Base-by-base conservation (phyloP, 2,329 filamentous ascomycete species). In the Leptoxyphium fumago region DNA sequence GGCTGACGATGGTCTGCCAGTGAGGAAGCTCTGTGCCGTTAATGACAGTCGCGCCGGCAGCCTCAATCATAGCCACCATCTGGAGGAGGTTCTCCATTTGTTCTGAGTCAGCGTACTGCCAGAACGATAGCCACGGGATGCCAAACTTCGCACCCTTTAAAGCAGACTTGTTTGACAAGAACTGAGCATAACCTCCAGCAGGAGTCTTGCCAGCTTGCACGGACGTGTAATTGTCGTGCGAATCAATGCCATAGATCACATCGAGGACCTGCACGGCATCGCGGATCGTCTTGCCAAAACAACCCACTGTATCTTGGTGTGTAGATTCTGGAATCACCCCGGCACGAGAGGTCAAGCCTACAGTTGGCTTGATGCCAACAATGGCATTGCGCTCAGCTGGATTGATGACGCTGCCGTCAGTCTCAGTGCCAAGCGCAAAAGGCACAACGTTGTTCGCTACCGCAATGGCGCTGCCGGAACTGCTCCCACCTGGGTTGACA, bases 341-440 rank as follows among this genome's bases (percentile, higher is more conserved):
- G 26, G 57, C 58, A 38, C 80, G 67, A 8, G 80, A 84, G 0
- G 80, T 84, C 42, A 84, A 60, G 0, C 82, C 82, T 5, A 86
- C 78, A 1, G 81, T 86, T 1, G 82, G 81, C 62, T 86, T 87
- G 58, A 87, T 73, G 2, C 82, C 82, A 1, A 86, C 80, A 2
- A 87, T 57, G 2, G 69, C 72, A 55, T 82, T 84, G 4, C 79
- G 67, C 57, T 80, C 74, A 1, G 82, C 80, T 0, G 83, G 83
- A 56, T 76, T 79, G 55, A 85, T 84, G 13, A 87, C 71, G 44
- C 61, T 65, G 1, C 66, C 81, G 55, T 86, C 81, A 0, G 82
- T 86, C 63, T 87, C 83, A 0, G 82, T 86, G 1, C 82, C 84
- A 0, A 87, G 58, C 0, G 78, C 68, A 55, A 84, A 80, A 0